Base-by-base conservation (phyloP, 2,329 filamentous ascomycete species). In the Periconia sp. region DNA sequence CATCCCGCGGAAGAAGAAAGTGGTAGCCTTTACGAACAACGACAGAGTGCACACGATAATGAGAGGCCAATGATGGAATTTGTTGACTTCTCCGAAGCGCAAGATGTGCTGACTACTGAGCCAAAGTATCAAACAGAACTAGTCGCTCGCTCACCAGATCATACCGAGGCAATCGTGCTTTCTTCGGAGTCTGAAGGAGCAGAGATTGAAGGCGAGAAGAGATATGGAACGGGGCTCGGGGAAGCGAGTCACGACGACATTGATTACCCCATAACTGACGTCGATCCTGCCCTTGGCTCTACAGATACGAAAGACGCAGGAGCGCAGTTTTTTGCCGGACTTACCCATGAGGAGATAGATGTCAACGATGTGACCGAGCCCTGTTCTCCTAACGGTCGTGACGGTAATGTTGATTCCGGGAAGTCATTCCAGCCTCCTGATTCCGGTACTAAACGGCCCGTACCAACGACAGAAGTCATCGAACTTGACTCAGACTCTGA, bases 401-500 rank as follows among this genome's bases (percentile, higher is more conserved):
- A n/a, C n/a, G n/a, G n/a, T n/a, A n/a, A n/a, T n/a, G n/a, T n/a
- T n/a, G n/a, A n/a, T n/a, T n/a, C n/a, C 24, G 6, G n/a, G 24
- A 22, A 5, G 7, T 5, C n/a, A 31, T 23, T 13, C 9, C n/a
- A 30, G n/a, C n/a, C 18, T 4, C 26, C 17, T 12, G 26, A 10
- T 36, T 13, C 15, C 15, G 34, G 19, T 9, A 57, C 35, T 11
- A 33, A 51, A 3, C 41, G 19, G 5, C 45, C 48, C 15, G 31
- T 33, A n/a, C 28, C 33, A 25, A 35, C 29, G 2, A 48, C 52
- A 17, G 52, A 55, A 19, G 39, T 64, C 7, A 41, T 64, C 18
- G 56, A 66, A 43, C 39, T 63, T 15, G 58, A 53, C 8, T 59
- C 61, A 6, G 48, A 48, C 4, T 53, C 55, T 9, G 36, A 45